A percentile compares a stretch with the other conserved stretches of the same genome.
Conservation (phyloP, 345 rosid species). For the Eucalyptus melliodora region DNA sequence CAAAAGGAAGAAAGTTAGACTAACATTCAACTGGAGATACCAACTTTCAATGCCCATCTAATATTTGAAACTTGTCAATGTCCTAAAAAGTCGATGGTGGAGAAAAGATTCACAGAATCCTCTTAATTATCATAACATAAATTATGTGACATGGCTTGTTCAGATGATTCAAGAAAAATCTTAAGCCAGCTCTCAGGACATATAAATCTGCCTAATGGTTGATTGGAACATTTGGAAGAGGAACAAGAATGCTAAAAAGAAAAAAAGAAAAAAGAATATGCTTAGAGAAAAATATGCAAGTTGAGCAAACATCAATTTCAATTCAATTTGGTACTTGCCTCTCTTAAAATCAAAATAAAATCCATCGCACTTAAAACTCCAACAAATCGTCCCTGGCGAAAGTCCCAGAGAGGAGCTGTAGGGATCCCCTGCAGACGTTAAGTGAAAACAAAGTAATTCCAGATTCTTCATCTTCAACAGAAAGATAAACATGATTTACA, state of each 20-base stretch:
- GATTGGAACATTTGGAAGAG: background rate
- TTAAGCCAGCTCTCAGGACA: background rate
- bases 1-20: background rate
- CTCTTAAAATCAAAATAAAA: constrained; percentile 60
- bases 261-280: background rate
- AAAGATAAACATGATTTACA: background rate
- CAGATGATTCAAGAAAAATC: background rate
- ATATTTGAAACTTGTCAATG: background rate
- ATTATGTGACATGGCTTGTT: background rate
- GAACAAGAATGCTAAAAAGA: background rate
- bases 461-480: background rate
- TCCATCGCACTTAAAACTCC: constrained; percentile 65
- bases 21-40: background rate
- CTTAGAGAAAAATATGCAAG: background rate
- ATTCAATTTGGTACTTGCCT: constrained; percentile 21
- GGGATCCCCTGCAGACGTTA: constrained; percentile 46
- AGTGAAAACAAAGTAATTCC: background rate
- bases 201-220: background rate
- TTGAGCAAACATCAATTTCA: background rate
- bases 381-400: constrained; percentile 45
- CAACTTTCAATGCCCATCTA: background rate
- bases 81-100: background rate
- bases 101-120: background rate
- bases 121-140: background rate
- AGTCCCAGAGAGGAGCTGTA: constrained; percentile 74